A percentile compares a stretch with the other conserved stretches of the same genome.
These are phyloP conservation scores for Phytopythium montanum DNA, from an alignment of 352 stramenopile genomes.

Conservation along the genomic window DNA sequence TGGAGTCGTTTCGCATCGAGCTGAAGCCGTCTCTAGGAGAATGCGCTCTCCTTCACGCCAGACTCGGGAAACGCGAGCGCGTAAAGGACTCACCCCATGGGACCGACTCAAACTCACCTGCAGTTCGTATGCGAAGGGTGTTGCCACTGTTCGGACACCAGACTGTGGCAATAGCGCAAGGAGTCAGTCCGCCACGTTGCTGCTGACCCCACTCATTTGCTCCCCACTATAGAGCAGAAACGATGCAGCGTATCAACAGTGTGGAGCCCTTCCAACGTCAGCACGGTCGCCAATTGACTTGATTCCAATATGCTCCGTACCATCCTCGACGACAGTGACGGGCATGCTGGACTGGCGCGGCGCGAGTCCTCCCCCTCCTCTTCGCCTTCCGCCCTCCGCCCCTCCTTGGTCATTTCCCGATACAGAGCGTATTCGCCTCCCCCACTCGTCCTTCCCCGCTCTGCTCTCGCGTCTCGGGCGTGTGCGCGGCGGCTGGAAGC, in stretches of 20 bases:
- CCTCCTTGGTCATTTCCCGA: slow-evolving; percentile 7
- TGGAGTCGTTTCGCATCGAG: no score
- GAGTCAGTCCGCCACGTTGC: slow-evolving; percentile 5
- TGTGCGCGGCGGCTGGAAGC: background rate
- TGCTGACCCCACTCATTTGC: background rate
- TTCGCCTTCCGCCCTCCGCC: background rate
- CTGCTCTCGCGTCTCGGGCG: background rate
- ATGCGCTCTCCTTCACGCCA: no score
- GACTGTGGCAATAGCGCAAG: slow-evolving; percentile 3
- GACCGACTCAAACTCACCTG: background rate
- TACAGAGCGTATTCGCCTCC: slow-evolving; percentile 5
- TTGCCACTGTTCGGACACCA: background rate
- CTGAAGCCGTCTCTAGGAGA: no score
- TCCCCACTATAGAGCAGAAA: background rate
- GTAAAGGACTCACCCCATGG: background rate
- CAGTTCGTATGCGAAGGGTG: background rate
- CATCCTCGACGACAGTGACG: background rate
- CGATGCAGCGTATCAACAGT: background rate
- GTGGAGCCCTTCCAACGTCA: background rate
- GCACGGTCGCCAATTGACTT: background rate
- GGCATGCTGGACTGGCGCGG: background rate
- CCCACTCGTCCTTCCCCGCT: slow-evolving; percentile 6
- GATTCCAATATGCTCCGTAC: background rate
- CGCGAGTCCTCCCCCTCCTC: background rate
- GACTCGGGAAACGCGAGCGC: no score